Percentiles rank a stretch among this genome's conserved stretches.
Evolutionary conservation across 2,329 filamentous ascomycete genomes (phyloP).

Genomic region (Neopestalotiopsis rosae): DNA sequence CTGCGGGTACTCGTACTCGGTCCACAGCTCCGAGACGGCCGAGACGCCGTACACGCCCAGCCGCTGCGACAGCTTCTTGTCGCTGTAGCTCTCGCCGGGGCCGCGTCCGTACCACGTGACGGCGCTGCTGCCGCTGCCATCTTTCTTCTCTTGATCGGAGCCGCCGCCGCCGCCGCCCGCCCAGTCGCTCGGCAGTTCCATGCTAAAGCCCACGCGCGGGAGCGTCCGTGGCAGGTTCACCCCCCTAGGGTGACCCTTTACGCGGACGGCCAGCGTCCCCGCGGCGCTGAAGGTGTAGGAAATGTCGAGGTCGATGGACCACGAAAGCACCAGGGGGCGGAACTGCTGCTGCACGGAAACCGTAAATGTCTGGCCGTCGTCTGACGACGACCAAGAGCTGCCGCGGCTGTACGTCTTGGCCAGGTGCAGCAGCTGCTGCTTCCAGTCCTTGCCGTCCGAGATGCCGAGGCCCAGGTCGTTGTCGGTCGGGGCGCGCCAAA

Average conservation of each 20-base stretch:
- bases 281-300: conserved; percentile 58
- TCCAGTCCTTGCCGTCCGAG: conserved; percentile 63
- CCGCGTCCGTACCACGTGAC: conserved; percentile 70
- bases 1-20: conserved; percentile 71
- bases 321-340: conserved; percentile 67
- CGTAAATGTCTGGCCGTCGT: conserved; percentile 37
- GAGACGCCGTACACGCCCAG: conserved; percentile 54
- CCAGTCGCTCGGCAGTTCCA: conserved; percentile 40
- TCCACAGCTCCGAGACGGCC: conserved; percentile 57
- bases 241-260: conserved; percentile 53
- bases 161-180: background rate
- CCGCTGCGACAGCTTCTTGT: conserved; percentile 67
- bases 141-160: background rate
- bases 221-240: conserved; percentile 59
- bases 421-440: conserved; percentile 47
- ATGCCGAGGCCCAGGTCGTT: conserved; percentile 57
- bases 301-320: conserved; percentile 57
- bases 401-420: conserved; percentile 43
- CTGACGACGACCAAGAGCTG: conserved; percentile 30
- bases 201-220: conserved; percentile 65
- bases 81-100: conserved; percentile 69
- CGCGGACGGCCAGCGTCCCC: conserved; percentile 53
- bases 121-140: background rate
- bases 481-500: conserved; percentile 70
- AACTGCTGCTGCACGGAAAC: conserved; percentile 56